phyloP scores from a whole-genome alignment of 108 stramenopile genomes.

The Cylindrotheca closterium region DNA sequence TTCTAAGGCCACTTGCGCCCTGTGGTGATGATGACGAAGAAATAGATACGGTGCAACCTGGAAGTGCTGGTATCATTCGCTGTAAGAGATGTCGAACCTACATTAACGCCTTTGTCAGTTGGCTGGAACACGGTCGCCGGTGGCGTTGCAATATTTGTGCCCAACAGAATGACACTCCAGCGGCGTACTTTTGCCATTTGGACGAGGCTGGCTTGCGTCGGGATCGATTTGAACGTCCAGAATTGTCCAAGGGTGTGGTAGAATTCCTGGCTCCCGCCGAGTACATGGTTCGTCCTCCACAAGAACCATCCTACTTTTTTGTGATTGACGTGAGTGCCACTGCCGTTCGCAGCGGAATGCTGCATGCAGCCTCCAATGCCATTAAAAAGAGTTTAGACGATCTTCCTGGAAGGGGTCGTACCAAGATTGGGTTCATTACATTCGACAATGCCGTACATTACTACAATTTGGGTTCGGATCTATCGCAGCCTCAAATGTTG shows the following conservation, averaged over 20 bases:
- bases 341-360: conserved; percentile 88
- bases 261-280: conserved; percentile 95
- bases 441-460: conserved; percentile 95
- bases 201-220: conserved; percentile 87
- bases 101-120: conserved; percentile 98
- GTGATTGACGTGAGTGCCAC: conserved; percentile 92
- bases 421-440: conserved; percentile 94
- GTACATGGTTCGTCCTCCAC: conserved; percentile 99
- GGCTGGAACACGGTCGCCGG: conserved; percentile 92
- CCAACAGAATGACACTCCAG: conserved; percentile 88
- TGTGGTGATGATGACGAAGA: conserved; percentile 47
- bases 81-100: conserved; percentile 98
- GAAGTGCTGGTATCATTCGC: conserved; percentile 92
- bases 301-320: conserved; percentile 96
- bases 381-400: conserved; percentile 87
- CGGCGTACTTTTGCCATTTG: conserved; percentile 95
- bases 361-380: conserved; percentile 72
- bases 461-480: conserved; percentile 87
- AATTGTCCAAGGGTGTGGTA: conserved; percentile 84
- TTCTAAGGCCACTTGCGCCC: conserved; percentile 83
- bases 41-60: conserved; percentile 89
- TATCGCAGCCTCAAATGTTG: conserved; percentile 91
- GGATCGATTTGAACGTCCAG: conserved; percentile 90
- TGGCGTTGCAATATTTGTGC: conserved; percentile 99
- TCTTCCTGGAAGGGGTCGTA: conserved; percentile 84